Base-by-base conservation (phyloP, 306 rosid genomes). In the Sechiopsis laciniata region DNA sequence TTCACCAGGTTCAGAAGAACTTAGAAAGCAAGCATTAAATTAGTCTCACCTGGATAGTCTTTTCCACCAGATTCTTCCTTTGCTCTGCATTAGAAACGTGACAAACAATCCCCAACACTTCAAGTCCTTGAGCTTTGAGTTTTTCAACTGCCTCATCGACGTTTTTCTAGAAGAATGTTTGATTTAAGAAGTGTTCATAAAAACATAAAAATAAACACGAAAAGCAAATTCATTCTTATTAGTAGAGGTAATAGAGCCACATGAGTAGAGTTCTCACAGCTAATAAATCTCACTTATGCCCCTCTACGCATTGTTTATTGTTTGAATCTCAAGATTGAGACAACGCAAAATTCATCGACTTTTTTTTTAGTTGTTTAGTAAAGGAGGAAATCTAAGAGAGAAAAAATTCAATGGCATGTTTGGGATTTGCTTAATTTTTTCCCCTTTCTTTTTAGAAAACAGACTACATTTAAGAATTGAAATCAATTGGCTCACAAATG, bases 121-220 rank as follows among this genome's bases (percentile, higher is more conserved):
- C 87, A 73, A 94, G 87, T 82, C 96, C 99, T 81, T 74, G 78
- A 55, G 85, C 85, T 74, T 82, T 86, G 54, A 94, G 95, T 66
- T 83, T 84, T 42, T 78, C 88, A 2, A 87, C 91, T 7, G 99
- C 99, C 42, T 74, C 96, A 53, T 94, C 95, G n/a, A 94, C 99
- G 48, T 94, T 94, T 82, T 84, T 86, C 98, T 94, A 87, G 24
- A 42, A 59, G 22, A 75, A 37, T 15, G 80, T 32, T 76, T 56
- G 73, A 57, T 26, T 40, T 20, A 14, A 75, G 26, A 55, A 58
- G 24, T 50, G n/a, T 10, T 11, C 19, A 17, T 20, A 13, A 19
- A 4, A 19, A 48, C 17, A 37, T 37, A n/a, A 35, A 42, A 42
- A 42, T 42, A 42, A n/a, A 24, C 12, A 5, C 19, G 7, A 45